Percentiles rank a stretch among this genome's conserved stretches.
Evolutionary conservation across 108 stramenopile species (phyloP).

Genomic region (Skeletonema grethae): DNA sequence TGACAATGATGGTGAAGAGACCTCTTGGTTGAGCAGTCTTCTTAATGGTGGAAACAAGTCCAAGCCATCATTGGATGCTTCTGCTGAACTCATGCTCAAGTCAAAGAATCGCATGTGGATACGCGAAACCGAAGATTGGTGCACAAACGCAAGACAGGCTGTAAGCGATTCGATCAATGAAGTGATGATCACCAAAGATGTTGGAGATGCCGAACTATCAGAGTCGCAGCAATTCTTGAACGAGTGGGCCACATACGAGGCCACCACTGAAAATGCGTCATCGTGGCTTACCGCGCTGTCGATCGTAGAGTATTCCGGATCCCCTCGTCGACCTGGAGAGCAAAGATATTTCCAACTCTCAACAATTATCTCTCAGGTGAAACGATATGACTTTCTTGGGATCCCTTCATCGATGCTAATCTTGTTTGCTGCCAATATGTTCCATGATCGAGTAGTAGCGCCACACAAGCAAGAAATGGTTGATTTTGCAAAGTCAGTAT

Average conservation of each 20-base stretch:
- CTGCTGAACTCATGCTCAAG: constrained; percentile 14
- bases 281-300: constrained; percentile 40
- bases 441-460: constrained; percentile 51
- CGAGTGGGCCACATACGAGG: constrained; percentile 49
- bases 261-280: constrained; percentile 9
- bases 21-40: background rate
- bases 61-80: constrained; percentile 16
- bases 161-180: constrained; percentile 36
- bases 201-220: background rate
- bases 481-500: constrained; percentile 35
- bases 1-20: background rate
- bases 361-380: constrained; percentile 16
- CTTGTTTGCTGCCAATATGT: constrained; percentile 49
- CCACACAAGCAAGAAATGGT: constrained; percentile 63
- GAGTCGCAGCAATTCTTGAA: constrained; percentile 12
- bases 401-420: constrained; percentile 65
- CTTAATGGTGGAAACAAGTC: background rate
- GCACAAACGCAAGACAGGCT: constrained; percentile 14
- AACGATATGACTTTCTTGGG: constrained; percentile 65
- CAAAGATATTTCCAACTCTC: constrained; percentile 35
- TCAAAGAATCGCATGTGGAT: constrained; percentile 44
- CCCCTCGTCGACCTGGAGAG: constrained; percentile 39
- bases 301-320: constrained; percentile 43
- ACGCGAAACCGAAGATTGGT: constrained; percentile 32
- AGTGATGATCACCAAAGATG: constrained; percentile 19